phyloP scores from a whole-genome alignment of 1,284 basidiomycete genomes.

The Malassezia obtusa region DNA sequence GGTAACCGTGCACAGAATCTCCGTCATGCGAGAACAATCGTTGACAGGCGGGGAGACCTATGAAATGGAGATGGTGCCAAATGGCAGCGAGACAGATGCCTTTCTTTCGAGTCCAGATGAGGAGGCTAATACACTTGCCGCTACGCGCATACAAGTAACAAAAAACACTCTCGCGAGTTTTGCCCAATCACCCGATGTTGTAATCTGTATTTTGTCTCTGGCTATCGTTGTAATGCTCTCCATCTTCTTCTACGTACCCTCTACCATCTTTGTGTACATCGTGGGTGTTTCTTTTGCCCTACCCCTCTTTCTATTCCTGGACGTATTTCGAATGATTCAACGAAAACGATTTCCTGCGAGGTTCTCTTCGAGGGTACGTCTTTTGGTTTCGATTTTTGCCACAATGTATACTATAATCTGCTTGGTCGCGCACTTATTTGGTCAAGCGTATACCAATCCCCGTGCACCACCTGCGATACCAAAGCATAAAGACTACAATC shows the following conservation, averaged over 20 bases:
- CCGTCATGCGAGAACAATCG: no score
- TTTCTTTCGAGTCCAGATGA: not conserved
- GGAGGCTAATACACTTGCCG: not conserved
- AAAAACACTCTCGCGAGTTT: not conserved
- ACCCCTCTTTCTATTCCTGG: slow-evolving; percentile 8
- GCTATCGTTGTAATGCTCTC: not conserved
- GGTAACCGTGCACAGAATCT: no score
- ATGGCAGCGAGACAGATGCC: not conserved
- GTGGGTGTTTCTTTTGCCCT: slow-evolving; percentile 9
- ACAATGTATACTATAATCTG: not conserved
- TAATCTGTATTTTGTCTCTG: not conserved
- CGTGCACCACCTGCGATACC: not conserved
- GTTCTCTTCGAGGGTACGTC: not conserved
- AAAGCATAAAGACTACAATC: not conserved
- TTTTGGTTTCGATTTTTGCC: not conserved
- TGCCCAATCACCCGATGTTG: not conserved
- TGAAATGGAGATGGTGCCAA: not conserved
- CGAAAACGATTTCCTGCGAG: not conserved
- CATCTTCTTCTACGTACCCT: slow-evolving; percentile 19
- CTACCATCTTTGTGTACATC: slow-evolving; percentile 17
- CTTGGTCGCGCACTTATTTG: not conserved
- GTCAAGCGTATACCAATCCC: not conserved
- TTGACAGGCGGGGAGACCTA: not conserved
- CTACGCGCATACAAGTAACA: not conserved
- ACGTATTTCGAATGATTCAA: not conserved